phyloP scores from a whole-genome alignment of 208 protist species.

The Trichomonas gallinae region DNA sequence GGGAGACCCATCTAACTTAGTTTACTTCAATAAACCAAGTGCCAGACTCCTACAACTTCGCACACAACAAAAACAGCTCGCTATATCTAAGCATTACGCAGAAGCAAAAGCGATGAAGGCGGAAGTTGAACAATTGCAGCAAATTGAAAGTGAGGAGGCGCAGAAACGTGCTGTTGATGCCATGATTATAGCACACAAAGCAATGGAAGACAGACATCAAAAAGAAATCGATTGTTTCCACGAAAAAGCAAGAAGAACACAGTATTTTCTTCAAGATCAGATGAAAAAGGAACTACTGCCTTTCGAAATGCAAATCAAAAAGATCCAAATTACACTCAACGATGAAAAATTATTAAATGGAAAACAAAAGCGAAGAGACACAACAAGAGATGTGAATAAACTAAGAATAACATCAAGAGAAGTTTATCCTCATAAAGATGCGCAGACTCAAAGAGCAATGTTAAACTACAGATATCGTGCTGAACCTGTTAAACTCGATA shows the following conservation, averaged over 20 bases:
- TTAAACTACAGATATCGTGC: neutral
- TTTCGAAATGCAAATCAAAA: slow-evolving; percentile 5
- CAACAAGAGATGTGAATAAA: neutral
- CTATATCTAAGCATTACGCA: neutral
- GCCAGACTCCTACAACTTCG: neutral
- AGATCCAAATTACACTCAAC: neutral
- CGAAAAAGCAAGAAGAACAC: neutral
- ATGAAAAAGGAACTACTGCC: neutral
- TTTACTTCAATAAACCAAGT: neutral
- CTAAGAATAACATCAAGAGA: neutral
- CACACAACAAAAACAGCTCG: neutral
- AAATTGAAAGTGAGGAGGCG: neutral
- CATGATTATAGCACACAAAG: neutral
- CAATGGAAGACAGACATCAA: neutral
- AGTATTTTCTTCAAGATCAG: neutral
- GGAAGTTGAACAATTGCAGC: neutral
- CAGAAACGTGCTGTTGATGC: neutral
- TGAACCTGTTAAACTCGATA: neutral
- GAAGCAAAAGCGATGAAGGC: neutral
- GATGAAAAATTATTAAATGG: neutral
- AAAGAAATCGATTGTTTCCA: neutral
- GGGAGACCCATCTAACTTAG: neutral
- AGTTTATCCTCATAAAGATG: neutral
- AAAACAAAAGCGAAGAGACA: neutral
- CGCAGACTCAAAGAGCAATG: neutral